phyloP scores from a whole-genome alignment of 306 rosid genomes.

The Cicer pinnatifidum region DNA sequence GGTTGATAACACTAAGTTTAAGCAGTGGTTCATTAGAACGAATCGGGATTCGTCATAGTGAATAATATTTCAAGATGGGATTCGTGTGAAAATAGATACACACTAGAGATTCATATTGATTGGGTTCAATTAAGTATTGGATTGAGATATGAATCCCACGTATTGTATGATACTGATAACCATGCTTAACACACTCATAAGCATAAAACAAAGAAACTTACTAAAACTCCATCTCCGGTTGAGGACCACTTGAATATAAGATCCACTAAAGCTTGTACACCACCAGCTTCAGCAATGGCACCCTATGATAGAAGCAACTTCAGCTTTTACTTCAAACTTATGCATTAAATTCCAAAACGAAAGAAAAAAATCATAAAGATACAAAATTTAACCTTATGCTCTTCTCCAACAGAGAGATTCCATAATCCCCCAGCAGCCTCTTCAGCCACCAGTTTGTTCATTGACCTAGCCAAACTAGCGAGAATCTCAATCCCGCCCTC shows the following conservation, averaged over 20 bases:
- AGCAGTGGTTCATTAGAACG: no score
- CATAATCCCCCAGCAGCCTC: conserved; percentile 99
- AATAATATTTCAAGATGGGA: no score
- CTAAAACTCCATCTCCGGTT: conserved; percentile 97
- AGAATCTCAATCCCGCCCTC: conserved; percentile 97
- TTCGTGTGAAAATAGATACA: no score
- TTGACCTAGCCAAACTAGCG: conserved; percentile 97
- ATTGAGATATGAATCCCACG: no score
- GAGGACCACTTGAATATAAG: conserved; percentile 98
- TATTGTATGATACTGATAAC: no score
- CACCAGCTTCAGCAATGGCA: conserved; percentile 98
- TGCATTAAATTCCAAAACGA: conserved; percentile 37
- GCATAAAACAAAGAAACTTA: conserved; percentile 52
- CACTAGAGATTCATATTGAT: no score
- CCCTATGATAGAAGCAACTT: conserved; percentile 62
- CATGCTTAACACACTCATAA: conserved; percentile 25
- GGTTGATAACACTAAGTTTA: no score
- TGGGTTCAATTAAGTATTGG: no score
- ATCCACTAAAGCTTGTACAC: conserved; percentile 94
- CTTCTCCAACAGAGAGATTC: conserved; percentile 99
- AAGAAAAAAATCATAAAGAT: conserved; percentile 31
- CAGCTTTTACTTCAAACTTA: conserved; percentile 37
- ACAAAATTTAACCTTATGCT: conserved; percentile 77
- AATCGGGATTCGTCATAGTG: no score
- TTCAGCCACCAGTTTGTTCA: conserved; percentile 96